phyloP scores from a whole-genome alignment of 2,329 filamentous ascomycete species.

The Nigrospora osmanthi region DNA sequence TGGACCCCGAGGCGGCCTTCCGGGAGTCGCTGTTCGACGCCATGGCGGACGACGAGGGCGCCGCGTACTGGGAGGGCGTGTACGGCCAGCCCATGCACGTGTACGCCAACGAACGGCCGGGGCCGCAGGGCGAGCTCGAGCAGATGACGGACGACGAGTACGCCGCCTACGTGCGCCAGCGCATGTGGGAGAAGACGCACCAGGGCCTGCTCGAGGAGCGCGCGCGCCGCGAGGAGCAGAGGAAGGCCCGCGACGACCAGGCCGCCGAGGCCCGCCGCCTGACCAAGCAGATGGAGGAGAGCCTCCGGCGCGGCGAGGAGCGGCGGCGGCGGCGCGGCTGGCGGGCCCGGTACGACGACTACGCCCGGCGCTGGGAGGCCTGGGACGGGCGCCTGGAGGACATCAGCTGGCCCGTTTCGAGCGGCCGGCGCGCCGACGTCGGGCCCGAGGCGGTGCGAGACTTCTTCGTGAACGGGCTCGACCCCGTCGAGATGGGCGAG shows the following conservation, averaged over 20 bases:
- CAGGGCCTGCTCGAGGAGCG: slow-evolving; percentile 75
- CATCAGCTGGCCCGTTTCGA: slow-evolving; percentile 67
- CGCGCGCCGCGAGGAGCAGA: slow-evolving; percentile 49
- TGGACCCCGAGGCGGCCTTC: slow-evolving; percentile 71
- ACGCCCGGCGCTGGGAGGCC: slow-evolving; percentile 53
- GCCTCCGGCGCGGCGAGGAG: slow-evolving; percentile 58
- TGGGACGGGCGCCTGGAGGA: slow-evolving; percentile 35
- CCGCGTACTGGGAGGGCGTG: slow-evolving; percentile 90
- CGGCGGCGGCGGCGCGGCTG: slow-evolving; percentile 47
- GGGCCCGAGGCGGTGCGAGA: slow-evolving; percentile 14
- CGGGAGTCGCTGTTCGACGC: slow-evolving; percentile 94
- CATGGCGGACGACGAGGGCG: slow-evolving; percentile 93
- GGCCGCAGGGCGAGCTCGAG: slow-evolving; percentile 55
- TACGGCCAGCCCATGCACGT: slow-evolving; percentile 91
- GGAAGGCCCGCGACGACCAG: slow-evolving; percentile 30
- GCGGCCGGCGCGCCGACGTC: slow-evolving; percentile 36
- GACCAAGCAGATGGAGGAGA: slow-evolving; percentile 59
- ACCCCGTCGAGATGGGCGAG: slow-evolving; percentile 34
- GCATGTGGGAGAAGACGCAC: slow-evolving; percentile 95
- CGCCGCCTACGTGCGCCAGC: slow-evolving; percentile 70
- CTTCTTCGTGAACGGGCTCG: slow-evolving; percentile 55
- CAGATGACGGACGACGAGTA: slow-evolving; percentile 92
- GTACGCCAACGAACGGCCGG: slow-evolving; percentile 48
- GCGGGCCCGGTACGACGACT: slow-evolving; percentile 56
- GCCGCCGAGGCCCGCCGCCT: slow-evolving; percentile 35